A percentile compares a stretch with the other conserved stretches of the same genome.
phyloP scores from a whole-genome alignment of 257 asterid genomes.

The Solanum lycopersicoides region DNA sequence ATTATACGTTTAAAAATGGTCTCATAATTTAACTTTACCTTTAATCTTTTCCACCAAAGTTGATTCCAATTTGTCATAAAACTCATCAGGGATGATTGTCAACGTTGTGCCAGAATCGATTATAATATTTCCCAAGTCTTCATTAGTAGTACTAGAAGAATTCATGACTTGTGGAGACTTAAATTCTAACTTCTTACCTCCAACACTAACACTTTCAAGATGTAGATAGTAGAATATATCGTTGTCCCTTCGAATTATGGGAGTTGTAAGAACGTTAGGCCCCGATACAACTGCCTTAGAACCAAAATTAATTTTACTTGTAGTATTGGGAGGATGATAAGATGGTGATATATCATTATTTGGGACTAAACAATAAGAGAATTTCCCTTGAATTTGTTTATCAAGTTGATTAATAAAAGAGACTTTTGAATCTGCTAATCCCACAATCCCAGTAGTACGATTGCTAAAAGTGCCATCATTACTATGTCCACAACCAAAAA shows the following conservation, averaged over 20 bases:
- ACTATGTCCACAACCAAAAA: slow-evolving; percentile 48
- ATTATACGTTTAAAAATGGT: too few relatives aligned
- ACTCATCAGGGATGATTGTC: slow-evolving; percentile 16
- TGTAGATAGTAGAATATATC: slow-evolving; percentile 29
- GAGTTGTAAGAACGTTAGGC: slow-evolving; percentile 24
- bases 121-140: slow-evolving; percentile 27
- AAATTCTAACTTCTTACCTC: not conserved
- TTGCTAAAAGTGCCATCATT: slow-evolving; percentile 29
- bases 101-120: slow-evolving; percentile 61
- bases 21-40: not conserved
- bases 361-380: slow-evolving; percentile 45
- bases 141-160: too few relatives aligned
- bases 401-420: slow-evolving; percentile 41
- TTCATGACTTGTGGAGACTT: not conserved
- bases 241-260: slow-evolving; percentile 16
- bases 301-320: slow-evolving; percentile 51
- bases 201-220: slow-evolving; percentile 33
- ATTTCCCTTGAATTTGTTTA: slow-evolving; percentile 16
- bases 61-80: slow-evolving; percentile 16
- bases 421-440: slow-evolving; percentile 40
- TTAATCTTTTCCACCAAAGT: not conserved
- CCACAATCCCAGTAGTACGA: slow-evolving; percentile 36
- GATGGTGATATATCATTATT: not conserved
- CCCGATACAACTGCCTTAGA: slow-evolving; percentile 17
- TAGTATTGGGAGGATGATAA: not conserved